Evolutionary conservation across 1,284 basidiomycete species (phyloP).

Genomic region (Mycosarcoma maydis): DNA sequence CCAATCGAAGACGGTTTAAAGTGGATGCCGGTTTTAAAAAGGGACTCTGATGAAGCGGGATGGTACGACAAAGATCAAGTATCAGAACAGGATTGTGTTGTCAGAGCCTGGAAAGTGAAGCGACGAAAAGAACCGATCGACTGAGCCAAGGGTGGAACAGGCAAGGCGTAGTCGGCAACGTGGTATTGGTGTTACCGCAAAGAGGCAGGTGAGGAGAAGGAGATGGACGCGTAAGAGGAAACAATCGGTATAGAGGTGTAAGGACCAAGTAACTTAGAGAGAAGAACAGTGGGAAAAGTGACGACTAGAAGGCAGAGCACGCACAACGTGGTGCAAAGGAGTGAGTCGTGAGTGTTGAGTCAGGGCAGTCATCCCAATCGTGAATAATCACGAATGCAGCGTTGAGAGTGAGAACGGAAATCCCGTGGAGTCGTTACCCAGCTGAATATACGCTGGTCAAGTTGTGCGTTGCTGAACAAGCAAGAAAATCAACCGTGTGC

Average conservation of each 20-base stretch:
- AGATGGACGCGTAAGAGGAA: too few relatives aligned
- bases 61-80: too few relatives aligned
- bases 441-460: conserved; percentile 8
- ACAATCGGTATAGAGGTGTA: too few relatives aligned
- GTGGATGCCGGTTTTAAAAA: too few relatives aligned
- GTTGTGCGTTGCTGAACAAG: conserved; percentile 1
- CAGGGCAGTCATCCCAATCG: too few relatives aligned
- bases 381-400: background rate
- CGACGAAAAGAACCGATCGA: background rate
- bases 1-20: too few relatives aligned
- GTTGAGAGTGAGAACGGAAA: background rate
- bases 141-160: background rate
- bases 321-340: too few relatives aligned
- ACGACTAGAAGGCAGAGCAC: too few relatives aligned
- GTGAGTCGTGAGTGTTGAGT: too few relatives aligned
- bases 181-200: background rate
- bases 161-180: background rate
- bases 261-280: too few relatives aligned
- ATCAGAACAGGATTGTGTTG: background rate
- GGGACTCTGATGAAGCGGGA: too few relatives aligned
- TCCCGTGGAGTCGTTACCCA: conserved; percentile 3
- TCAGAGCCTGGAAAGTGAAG: background rate
- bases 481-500: background rate
- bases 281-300: too few relatives aligned
- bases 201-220: conserved; percentile 6